phyloP scores from a whole-genome alignment of 306 rosid species.

The cucumber (Cucumis sativus) region Cucumber_9930_V3 NC_026660.2:31124001-31124500 shows the following conservation, averaged over 20 bases:
- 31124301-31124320: neutral
- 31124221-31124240: neutral
- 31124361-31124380: neutral
- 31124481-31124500: neutral
- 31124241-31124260: neutral
- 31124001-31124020: neutral
- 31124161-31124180: constrained; percentile 99
- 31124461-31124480: constrained; percentile 76
- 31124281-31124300: neutral
- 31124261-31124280: neutral
- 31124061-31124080: neutral
- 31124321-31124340: neutral
- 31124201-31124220: neutral
- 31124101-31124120: constrained; percentile 39
- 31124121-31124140: constrained; percentile 96
- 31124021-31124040: neutral
- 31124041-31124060: neutral
- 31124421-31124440: constrained; percentile 75
- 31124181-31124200: constrained; percentile 99
- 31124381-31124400: constrained; percentile 18
- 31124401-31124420: constrained; percentile 95
- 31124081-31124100: constrained; percentile 11
- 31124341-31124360: neutral
- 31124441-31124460: constrained; percentile 96
- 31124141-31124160: constrained; percentile 87